A percentile compares a stretch with the other conserved stretches of the same genome.
phyloP scores from a whole-genome alignment of 106 monocot species.

The Allium cepa region DNA sequence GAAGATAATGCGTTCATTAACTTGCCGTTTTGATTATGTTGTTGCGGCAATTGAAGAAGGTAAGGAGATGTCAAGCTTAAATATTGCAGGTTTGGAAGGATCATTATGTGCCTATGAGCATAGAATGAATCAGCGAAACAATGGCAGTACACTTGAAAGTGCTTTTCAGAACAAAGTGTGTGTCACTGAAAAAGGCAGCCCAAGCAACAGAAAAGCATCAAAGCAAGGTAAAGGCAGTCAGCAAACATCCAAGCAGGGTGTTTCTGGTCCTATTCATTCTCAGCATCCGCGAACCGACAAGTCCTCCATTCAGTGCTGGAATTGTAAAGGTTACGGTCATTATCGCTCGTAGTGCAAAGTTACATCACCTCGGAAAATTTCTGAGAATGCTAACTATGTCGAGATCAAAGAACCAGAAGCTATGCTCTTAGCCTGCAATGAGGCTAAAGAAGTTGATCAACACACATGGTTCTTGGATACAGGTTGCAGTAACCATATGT shows the following conservation, averaged over 20 bases:
- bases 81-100: not conserved
- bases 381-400: not conserved
- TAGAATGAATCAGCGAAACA: not conserved
- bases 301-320: not conserved
- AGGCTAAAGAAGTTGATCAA: not conserved
- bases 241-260: too few species aligned
- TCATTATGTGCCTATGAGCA: not conserved
- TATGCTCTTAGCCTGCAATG: not conserved
- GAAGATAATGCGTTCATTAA: conserved; percentile 1
- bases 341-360: not conserved
- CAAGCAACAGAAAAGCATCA: not conserved
- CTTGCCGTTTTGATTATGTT: conserved; percentile 1
- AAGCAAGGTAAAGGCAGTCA: not conserved
- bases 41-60: conserved; percentile 3
- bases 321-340: not conserved
- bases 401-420: not conserved
- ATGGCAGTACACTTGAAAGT: not conserved
- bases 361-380: not conserved
- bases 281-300: not conserved
- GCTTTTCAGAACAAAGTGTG: conserved; percentile 2
- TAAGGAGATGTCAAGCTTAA: not conserved
- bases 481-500: too few species aligned
- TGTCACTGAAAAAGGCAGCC: not conserved
- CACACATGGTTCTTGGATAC: too few species aligned
- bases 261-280: too few species aligned